phyloP scores from a whole-genome alignment of 148 eudicot genomes.

The Salicornia ramosissima region DNA sequence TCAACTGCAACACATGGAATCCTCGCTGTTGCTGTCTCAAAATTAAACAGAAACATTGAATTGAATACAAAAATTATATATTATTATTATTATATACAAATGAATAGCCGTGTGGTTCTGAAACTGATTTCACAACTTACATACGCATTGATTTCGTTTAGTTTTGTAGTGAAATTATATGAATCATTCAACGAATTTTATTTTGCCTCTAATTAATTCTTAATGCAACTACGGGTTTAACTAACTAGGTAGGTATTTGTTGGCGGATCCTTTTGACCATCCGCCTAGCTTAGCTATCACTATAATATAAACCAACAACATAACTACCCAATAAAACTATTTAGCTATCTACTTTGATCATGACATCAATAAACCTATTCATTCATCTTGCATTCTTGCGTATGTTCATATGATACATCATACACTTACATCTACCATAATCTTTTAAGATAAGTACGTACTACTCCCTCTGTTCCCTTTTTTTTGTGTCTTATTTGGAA shows the following conservation, averaged over 20 bases:
- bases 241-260: slow-evolving; percentile 28
- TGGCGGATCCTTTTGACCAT: slow-evolving; percentile 20
- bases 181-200: slow-evolving; percentile 8
- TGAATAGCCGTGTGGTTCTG: not conserved
- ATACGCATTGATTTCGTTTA: not conserved
- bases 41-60: not conserved
- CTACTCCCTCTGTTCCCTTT: no score
- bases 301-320: not conserved
- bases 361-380: no score
- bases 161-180: not conserved
- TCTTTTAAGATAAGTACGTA: no score
- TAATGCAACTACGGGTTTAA: slow-evolving; percentile 14
- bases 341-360: slow-evolving; percentile 10
- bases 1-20: no score
- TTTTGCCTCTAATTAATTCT: no score
- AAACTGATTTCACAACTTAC: not conserved
- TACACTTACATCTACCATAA: no score
- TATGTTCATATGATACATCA: no score
- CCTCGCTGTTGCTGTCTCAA: not conserved
- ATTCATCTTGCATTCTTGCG: no score
- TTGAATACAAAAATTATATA: no score
- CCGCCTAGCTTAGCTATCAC: no score
- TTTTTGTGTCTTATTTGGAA: no score
- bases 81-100: no score
- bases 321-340: slow-evolving; percentile 6